phyloP scores from a whole-genome alignment of 306 rosid species.

The Spatholobus suberectus region DNA sequence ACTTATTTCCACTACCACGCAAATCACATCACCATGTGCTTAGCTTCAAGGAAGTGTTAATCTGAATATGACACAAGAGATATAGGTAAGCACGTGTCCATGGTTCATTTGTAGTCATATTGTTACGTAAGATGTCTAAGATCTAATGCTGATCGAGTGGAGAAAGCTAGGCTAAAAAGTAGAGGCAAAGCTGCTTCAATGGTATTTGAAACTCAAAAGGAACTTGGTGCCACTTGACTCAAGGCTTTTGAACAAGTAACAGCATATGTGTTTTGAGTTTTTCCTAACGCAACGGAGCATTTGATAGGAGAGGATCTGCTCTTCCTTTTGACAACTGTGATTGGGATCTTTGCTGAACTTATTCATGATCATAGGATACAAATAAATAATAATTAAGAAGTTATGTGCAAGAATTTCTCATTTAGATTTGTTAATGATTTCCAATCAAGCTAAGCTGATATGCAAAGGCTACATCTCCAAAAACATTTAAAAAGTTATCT shows the following conservation, averaged over 20 bases:
- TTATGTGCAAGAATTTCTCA: neutral
- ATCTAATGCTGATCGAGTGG: neutral
- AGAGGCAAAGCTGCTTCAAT: neutral
- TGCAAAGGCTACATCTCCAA: neutral
- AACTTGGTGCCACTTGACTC: neutral
- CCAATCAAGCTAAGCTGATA: neutral
- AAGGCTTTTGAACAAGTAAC: neutral
- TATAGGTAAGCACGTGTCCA: constrained; percentile 15
- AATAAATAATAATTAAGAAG: neutral
- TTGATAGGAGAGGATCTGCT: neutral
- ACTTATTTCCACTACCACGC: constrained; percentile 38
- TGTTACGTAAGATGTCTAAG: neutral
- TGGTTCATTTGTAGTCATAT: constrained; percentile 3
- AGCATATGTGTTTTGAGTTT: neutral
- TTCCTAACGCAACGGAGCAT: neutral
- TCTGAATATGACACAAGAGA: constrained; percentile 12
- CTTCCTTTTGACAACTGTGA: neutral
- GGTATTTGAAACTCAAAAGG: neutral
- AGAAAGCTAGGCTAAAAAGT: neutral
- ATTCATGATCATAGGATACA: neutral
- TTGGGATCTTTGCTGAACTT: neutral
- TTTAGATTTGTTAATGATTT: neutral
- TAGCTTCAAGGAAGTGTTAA: constrained; percentile 11
- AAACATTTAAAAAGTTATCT: neutral
- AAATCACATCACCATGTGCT: constrained; percentile 30